Evolutionary conservation across 192 early-diverging fungal species (phyloP).

Genomic region (Coemansia sp.): DNA sequence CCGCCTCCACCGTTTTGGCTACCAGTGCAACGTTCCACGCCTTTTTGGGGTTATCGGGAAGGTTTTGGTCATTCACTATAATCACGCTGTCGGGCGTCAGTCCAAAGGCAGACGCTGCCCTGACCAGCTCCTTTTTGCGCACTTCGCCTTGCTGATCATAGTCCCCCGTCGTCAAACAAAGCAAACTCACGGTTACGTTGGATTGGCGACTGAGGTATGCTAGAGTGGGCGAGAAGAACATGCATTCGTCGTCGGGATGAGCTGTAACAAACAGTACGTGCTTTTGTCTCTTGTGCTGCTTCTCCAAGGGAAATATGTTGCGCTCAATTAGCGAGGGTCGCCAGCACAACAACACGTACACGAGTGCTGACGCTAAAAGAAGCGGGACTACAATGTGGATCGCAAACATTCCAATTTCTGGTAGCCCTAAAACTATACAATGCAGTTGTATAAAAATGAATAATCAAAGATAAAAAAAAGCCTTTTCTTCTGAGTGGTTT

Average conservation of each 20-base stretch:
- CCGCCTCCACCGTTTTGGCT: constrained; percentile 56
- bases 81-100: constrained; percentile 49
- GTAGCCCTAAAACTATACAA: too few species aligned
- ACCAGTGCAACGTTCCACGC: constrained; percentile 62
- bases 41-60: constrained; percentile 66
- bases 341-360: constrained; percentile 29
- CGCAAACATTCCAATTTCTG: constrained; percentile 30
- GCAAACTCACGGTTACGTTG: constrained; percentile 60
- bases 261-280: constrained; percentile 69
- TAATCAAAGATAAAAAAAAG: neutral
- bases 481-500: too few species aligned
- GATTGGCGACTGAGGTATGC: constrained; percentile 49
- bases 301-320: constrained; percentile 24
- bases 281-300: constrained; percentile 35
- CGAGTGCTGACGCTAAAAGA: constrained; percentile 15
- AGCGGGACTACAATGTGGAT: constrained; percentile 33
- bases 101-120: constrained; percentile 31
- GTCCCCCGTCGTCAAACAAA: constrained; percentile 84
- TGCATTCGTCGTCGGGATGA: constrained; percentile 97
- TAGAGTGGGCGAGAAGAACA: constrained; percentile 91
- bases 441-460: neutral
- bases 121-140: constrained; percentile 47
- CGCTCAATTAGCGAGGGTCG: constrained; percentile 32
- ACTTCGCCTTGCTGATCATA: constrained; percentile 39
- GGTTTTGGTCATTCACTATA: constrained; percentile 45